phyloP scores from a whole-genome alignment of 2,329 filamentous ascomycete species.

The Ceratocystis alfenasii region DNA sequence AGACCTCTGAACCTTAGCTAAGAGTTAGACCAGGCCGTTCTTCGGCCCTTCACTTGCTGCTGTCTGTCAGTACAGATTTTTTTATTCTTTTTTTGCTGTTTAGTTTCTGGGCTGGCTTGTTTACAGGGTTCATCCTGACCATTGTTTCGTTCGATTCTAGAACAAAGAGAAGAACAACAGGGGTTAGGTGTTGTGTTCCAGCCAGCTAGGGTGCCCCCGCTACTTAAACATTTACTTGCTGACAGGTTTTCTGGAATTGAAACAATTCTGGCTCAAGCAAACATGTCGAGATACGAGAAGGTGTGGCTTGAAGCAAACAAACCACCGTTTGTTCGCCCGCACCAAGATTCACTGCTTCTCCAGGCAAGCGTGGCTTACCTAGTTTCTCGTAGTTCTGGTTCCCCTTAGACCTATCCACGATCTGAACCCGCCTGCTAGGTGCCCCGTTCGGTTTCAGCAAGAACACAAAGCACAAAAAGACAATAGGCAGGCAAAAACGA shows the following conservation, averaged over 20 bases:
- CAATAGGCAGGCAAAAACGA: background rate
- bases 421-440: background rate
- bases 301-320: background rate
- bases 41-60: background rate
- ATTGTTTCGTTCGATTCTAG: constrained; percentile 5
- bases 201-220: background rate
- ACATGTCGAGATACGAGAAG: background rate
- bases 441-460: background rate
- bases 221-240: background rate
- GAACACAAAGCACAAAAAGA: background rate
- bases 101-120: background rate
- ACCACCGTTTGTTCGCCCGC: background rate
- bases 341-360: background rate
- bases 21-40: background rate
- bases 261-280: background rate
- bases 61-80: background rate
- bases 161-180: background rate
- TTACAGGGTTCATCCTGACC: background rate
- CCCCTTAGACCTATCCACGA: background rate
- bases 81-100: background rate
- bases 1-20: background rate
- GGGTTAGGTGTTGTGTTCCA: background rate
- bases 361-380: background rate
- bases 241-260: background rate
- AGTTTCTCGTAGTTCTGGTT: background rate